Percentiles rank a stretch among this genome's conserved stretches.
Evolutionary conservation across 2,329 filamentous ascomycete genomes (phyloP).

Genomic region (Madurella mycetomatis): DNA sequence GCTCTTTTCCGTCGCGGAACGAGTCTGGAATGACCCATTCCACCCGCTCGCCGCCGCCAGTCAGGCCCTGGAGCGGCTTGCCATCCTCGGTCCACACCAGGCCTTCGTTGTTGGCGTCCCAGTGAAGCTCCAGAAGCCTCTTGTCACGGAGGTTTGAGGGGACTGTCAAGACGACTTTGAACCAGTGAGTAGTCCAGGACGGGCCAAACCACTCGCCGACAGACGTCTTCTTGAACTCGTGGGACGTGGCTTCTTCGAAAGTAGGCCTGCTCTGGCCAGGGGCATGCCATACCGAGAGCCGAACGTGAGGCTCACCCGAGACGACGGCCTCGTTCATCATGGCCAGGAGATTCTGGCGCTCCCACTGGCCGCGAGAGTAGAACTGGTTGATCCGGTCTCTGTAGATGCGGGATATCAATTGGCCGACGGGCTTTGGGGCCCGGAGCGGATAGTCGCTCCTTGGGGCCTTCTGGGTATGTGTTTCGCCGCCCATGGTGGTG

Average conservation of each 20-base stretch:
- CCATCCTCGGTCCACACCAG: slow-evolving; percentile 88
- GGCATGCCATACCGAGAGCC: slow-evolving; percentile 81
- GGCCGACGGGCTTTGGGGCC: slow-evolving; percentile 57
- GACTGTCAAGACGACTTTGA: slow-evolving; percentile 75
- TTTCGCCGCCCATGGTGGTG: slow-evolving; percentile 49
- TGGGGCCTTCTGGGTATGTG: slow-evolving; percentile 38
- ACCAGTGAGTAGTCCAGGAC: slow-evolving; percentile 98
- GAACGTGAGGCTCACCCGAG: slow-evolving; percentile 70
- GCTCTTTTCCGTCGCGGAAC: slow-evolving; percentile 80
- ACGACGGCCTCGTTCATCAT: slow-evolving; percentile 67
- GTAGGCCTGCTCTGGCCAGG: slow-evolving; percentile 74
- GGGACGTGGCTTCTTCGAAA: slow-evolving; percentile 75
- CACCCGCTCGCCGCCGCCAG: slow-evolving; percentile 78
- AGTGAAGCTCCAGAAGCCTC: slow-evolving; percentile 87
- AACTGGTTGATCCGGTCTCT: slow-evolving; percentile 78
- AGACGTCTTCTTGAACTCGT: slow-evolving; percentile 69
- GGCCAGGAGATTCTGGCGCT: slow-evolving; percentile 66
- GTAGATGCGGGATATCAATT: slow-evolving; percentile 82
- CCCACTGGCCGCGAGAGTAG: slow-evolving; percentile 73
- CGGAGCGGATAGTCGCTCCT: slow-evolving; percentile 49
- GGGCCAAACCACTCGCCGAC: slow-evolving; percentile 83
- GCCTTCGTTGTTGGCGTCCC: slow-evolving; percentile 94
- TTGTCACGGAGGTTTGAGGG: slow-evolving; percentile 69
- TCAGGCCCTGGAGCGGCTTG: slow-evolving; percentile 85
- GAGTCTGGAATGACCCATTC: slow-evolving; percentile 86